Conservation (phyloP, 805 yeast species). For the Zygosaccharomyces pseudorouxii region DNA sequence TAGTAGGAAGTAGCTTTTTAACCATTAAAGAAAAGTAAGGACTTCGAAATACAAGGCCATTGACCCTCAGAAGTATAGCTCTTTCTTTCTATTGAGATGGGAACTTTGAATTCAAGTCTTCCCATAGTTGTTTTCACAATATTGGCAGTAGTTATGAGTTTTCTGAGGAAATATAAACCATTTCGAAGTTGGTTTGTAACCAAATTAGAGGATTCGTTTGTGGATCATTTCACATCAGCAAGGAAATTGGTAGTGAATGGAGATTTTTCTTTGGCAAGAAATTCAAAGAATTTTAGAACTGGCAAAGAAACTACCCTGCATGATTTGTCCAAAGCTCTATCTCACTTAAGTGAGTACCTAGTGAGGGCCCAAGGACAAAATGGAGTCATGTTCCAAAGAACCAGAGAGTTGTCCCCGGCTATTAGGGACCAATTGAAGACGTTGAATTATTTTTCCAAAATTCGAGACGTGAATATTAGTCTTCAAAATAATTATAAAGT, state of each 20-base stretch:
- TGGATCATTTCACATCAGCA: conserved; percentile 14
- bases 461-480: conserved; percentile 45
- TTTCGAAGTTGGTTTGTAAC: conserved; percentile 20
- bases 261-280: conserved; percentile 13
- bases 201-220: conserved; percentile 16
- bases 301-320: conserved; percentile 7
- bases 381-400: conserved; percentile 18
- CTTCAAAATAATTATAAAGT: conserved; percentile 46
- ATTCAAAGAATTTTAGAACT: conserved; percentile 6
- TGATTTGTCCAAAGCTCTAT: conserved; percentile 14
- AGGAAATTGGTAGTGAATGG: conserved; percentile 11
- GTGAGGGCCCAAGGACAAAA: conserved; percentile 20
- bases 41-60: neutral
- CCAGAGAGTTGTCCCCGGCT: conserved; percentile 12
- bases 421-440: conserved; percentile 30
- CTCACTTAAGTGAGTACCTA: conserved; percentile 19
- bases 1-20: too few relatives aligned
- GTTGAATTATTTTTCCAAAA: conserved; percentile 51
- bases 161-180: conserved; percentile 21
- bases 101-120: neutral
- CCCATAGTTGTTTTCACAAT: conserved; percentile 13
- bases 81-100: neutral
- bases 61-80: neutral
- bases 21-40: too few relatives aligned
- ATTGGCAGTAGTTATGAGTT: conserved; percentile 20